Base-by-base conservation (phyloP, 2,329 filamentous ascomycete genomes). In the Mollisiaceae sp. region DNA sequence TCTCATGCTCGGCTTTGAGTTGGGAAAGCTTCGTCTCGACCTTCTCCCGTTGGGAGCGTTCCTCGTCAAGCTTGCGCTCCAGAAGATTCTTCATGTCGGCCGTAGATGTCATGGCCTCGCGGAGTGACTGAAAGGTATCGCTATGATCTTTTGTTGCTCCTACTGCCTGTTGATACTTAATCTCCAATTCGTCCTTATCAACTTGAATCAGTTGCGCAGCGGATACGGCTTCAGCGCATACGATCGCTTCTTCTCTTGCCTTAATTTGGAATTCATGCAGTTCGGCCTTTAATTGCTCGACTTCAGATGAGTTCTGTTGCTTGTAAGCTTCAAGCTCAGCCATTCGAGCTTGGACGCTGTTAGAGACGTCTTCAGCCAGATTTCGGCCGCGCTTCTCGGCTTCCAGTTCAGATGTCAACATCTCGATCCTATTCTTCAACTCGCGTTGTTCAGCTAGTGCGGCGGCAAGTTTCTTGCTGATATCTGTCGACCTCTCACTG, bases 291-390 rank as follows among this genome's bases (percentile, higher is more conserved):
- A 99, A 81, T 32, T 88, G 90, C 76, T 98, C 94, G 9, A 96
- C 82, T 76, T 99, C 94, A 0, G 91, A 87, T 2, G 92, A 89
- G 43, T 91, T 93, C 73, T 91, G 90, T 75, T 97, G 92, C 74
- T 91, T 90, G 76, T 91, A 94, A 52, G 84, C 84, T 75, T 98
- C 94, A 1, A 99, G 83, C 71, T 97, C 93, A 8, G 87, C 82
- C 78, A 97, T 89, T 24, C 94, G 89, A 77, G 89, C 91, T 76
- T 97, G 91, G 1, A 94, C 90, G 32, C 92, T 91, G 71, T 89
- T 89, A 5, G 91, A 85, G 1, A 92, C 96, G 65, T 97, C 94
- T 74, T 99, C 95, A 0, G 95, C 93, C 15, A 97, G 82, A 73
- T 93, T 89, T 59, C 93, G 88, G 5, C 92, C 90, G 67, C 87